Evolutionary conservation across 2,329 filamentous ascomycete genomes (phyloP), one percentile per base, ranked within the genome.

Genomic region (Raffaelea arxii): DNA sequence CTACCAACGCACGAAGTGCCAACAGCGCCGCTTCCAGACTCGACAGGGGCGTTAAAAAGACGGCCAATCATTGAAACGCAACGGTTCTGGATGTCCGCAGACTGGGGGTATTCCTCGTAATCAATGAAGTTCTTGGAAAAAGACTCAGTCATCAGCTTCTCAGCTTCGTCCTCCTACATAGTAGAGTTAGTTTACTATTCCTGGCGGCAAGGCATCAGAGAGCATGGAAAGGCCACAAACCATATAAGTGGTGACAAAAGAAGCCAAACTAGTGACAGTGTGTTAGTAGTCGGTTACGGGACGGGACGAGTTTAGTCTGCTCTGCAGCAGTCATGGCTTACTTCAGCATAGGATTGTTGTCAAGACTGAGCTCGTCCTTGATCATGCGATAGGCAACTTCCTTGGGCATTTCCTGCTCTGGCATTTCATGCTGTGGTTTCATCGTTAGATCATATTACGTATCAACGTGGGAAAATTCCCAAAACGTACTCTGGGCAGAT

Each of bases 191-290:
- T 12, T 21, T 7, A 19, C 36, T 6, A 38, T 7, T 4, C 5
- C 7, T 12, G 14, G 9, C 9, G 36, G 4, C 5, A 39, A 39
- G 37, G 11, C 5, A 22, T 4, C 5, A 39, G 6, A 39, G 4
- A 21, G 21, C 11, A 6, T 10, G 37, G 7, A 7, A 22, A 39
- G 18, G 21, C 2, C 14, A 39, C 67, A 56, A 71, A 87, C 84
- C 89, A 95, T 96, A 71, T 94, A 96, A 1, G 91, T 96, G 2
- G 90, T 95, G 54, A 95, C 89, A 60, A 97, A 97, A 32, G 84
- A 90, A 25, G 91, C 90, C 57, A 97, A 67, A 65, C 87, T 92
- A 45, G 25, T 30, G 38, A 23, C 18, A 10, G 18, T 22, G 24
- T n/a, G n/a, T n/a, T n/a, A n/a, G n/a, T n/a, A n/a, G n/a, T n/a